phyloP scores from a whole-genome alignment of 495 filamentous ascomycete genomes.

The Penicillium chermesinum region DNA sequence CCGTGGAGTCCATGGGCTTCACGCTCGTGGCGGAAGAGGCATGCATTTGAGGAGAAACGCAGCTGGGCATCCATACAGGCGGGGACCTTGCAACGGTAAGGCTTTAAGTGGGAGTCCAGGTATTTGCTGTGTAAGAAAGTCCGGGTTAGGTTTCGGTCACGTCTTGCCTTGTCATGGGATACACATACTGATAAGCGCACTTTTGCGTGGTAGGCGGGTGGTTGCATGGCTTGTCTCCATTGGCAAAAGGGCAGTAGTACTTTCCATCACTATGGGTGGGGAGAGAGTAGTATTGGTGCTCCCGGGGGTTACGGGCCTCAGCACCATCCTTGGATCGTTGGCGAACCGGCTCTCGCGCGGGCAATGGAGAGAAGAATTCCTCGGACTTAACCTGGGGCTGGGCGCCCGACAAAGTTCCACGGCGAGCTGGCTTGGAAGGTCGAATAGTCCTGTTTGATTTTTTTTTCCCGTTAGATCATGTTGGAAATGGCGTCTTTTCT shows the following conservation, averaged over 20 bases:
- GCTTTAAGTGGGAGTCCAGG: conserved; percentile 89
- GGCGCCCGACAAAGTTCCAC: conserved; percentile 29
- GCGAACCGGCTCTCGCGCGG: conserved; percentile 34
- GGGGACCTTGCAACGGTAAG: conserved; percentile 81
- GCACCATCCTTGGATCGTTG: conserved; percentile 44
- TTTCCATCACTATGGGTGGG: conserved; percentile 66
- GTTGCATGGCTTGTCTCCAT: conserved; percentile 63
- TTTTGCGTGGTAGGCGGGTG: conserved; percentile 88
- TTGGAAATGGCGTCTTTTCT: not conserved
- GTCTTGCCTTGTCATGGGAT: not conserved
- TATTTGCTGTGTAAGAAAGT: conserved; percentile 65
- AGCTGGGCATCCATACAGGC: conserved; percentile 66
- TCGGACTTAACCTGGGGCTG: conserved; percentile 36
- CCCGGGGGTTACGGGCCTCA: conserved; percentile 60
- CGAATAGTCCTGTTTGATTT: conserved; percentile 33
- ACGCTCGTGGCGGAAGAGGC: conserved; percentile 88
- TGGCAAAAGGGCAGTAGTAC: conserved; percentile 84
- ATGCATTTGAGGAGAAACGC: conserved; percentile 85
- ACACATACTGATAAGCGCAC: conserved; percentile 91
- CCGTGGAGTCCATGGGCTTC: conserved; percentile 94
- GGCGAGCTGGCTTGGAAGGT: conserved; percentile 33
- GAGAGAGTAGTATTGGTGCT: conserved; percentile 73
- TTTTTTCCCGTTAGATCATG: conserved; percentile 23
- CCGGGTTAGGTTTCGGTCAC: conserved; percentile 24
- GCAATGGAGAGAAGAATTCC: conserved; percentile 37